These are phyloP conservation scores for Pyricularia pennisetigena DNA, from an alignment of 2,329 filamentous ascomycete species.

Conservation along the genomic window DNA sequence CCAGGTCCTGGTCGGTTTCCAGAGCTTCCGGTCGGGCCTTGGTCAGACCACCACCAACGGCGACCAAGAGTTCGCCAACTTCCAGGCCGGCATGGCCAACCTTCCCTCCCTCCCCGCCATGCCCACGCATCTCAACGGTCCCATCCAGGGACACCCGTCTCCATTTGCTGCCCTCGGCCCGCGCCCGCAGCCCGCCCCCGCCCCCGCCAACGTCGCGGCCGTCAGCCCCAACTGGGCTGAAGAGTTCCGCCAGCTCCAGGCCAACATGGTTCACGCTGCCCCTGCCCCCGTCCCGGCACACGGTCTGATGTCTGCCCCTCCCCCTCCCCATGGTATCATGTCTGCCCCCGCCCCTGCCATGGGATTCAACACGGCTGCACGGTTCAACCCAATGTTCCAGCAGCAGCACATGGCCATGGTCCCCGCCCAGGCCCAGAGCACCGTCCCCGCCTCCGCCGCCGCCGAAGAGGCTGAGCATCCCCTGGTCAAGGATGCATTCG, in stretches of 20 bases:
- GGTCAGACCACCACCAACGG: conserved; percentile 6
- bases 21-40: conserved; percentile 11
- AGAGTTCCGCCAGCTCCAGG: background rate
- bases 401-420: background rate
- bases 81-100: background rate
- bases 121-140: background rate
- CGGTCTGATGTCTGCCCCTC: background rate
- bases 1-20: background rate
- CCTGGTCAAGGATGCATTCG: conserved; percentile 9
- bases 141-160: background rate
- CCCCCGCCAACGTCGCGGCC: background rate
- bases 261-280: background rate
- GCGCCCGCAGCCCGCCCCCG: background rate
- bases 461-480: background rate
- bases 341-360: background rate
- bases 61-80: conserved; percentile 9
- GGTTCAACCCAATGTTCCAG: background rate
- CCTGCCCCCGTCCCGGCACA: background rate
- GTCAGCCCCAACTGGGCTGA: background rate
- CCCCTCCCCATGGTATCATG: background rate
- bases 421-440: background rate
- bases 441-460: background rate
- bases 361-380: background rate
- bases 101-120: background rate
- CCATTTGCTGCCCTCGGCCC: background rate